Conservation (phyloP, 75 land plant species). For the Pseudotsuga menziesii region DNA sequence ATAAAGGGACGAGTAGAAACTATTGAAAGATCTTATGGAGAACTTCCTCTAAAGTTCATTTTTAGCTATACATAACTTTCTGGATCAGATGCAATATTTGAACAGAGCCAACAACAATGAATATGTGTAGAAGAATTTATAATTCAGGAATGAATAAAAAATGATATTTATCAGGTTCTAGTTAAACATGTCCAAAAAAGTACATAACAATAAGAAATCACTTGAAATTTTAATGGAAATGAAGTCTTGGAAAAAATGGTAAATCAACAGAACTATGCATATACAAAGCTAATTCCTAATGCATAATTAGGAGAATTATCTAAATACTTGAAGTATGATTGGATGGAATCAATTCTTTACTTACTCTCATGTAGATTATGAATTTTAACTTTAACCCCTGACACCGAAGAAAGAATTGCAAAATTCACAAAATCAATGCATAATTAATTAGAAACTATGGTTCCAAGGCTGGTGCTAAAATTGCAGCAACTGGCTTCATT, state of each 20-base stretch:
- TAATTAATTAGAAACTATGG: not conserved
- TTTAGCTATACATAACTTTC: slow-evolving; percentile 1
- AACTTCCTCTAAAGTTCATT: not conserved
- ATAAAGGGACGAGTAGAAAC: not conserved
- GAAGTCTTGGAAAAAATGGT: too few relatives aligned
- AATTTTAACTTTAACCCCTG: slow-evolving; percentile 60
- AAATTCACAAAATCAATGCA: not conserved
- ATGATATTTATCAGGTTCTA: not conserved
- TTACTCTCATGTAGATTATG: slow-evolving; percentile 53
- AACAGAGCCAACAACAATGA: not conserved
- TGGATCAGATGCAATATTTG: not conserved
- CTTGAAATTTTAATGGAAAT: too few relatives aligned
- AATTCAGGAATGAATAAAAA: not conserved
- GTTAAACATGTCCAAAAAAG: not conserved
- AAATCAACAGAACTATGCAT: too few relatives aligned
- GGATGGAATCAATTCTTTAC: slow-evolving; percentile 10
- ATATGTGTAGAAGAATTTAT: not conserved
- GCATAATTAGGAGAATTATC: too few relatives aligned
- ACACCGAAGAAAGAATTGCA: slow-evolving; percentile 77
- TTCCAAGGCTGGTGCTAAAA: not conserved
- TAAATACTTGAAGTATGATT: not conserved
- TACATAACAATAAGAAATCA: too few relatives aligned
- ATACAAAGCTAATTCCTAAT: too few relatives aligned
- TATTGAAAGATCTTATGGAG: not conserved
- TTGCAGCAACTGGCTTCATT: not conserved